Percentiles rank a stretch among this genome's conserved stretches.
Conservation (phyloP, 2,329 filamentous ascomycete species). For the Leptographium galeiforme region DNA sequence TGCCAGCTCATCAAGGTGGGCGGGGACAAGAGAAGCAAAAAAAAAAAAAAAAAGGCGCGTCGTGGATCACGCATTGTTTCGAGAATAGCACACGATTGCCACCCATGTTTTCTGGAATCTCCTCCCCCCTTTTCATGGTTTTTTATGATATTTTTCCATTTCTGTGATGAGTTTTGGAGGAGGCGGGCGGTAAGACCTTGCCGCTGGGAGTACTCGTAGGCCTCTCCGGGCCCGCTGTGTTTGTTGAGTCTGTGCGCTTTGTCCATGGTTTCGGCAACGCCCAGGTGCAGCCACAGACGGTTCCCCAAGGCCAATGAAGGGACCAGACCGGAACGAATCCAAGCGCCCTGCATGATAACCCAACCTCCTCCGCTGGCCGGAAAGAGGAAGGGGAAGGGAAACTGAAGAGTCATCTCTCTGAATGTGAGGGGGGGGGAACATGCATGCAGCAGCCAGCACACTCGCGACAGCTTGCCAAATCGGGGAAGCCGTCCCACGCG, state of each 20-base stretch:
- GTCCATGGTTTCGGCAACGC: no score
- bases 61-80: background rate
- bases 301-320: no score
- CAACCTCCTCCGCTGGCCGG: no score
- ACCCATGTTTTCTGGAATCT: background rate
- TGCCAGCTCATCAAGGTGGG: constrained; percentile 30
- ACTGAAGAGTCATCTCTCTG: background rate
- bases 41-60: background rate
- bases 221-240: no score
- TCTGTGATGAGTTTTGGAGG: no score
- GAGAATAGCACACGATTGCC: background rate
- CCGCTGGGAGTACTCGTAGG: no score
- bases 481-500: background rate
- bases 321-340: no score
- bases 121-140: background rate
- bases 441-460: background rate
- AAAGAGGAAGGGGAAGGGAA: background rate
- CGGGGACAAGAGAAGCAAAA: background rate
- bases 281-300: no score
- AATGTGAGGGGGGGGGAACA: background rate
- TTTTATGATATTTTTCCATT: background rate
- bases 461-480: background rate
- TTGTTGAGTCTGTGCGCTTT: no score
- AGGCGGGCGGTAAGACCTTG: no score
- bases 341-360: no score